These are phyloP conservation scores for Apiospora arundinis DNA, from an alignment of 2,329 filamentous ascomycete genomes.

Conservation along the genomic window DNA sequence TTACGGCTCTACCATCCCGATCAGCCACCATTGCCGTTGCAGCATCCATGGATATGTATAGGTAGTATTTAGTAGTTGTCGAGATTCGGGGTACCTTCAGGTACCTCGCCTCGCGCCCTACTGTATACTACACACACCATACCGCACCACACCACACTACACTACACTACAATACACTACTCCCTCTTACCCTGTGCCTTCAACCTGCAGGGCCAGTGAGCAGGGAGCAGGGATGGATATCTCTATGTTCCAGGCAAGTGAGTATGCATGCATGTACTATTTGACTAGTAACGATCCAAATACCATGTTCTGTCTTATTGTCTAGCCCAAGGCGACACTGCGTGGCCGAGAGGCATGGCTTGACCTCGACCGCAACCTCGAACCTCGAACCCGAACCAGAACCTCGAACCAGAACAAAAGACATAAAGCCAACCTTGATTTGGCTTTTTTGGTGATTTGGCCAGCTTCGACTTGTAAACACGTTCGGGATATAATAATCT, in stretches of 20 bases:
- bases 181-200: background rate
- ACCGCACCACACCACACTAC: no score
- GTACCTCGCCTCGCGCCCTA: background rate
- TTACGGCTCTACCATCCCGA: constrained; percentile 8
- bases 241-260: background rate
- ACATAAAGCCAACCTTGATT: constrained; percentile 17
- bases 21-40: background rate
- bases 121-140: no score
- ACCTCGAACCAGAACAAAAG: background rate
- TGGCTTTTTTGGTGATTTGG: background rate
- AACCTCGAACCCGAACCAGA: constrained; percentile 5
- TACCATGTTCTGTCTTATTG: background rate
- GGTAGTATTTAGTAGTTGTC: no score
- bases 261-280: background rate
- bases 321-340: background rate
- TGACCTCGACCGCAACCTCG: constrained; percentile 6
- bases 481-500: constrained; percentile 6
- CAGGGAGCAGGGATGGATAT: background rate
- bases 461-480: background rate
- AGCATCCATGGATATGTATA: no score
- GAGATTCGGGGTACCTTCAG: background rate
- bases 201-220: background rate
- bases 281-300: background rate
- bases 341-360: background rate
- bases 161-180: no score